phyloP scores from a whole-genome alignment of 495 filamentous ascomycete species.

The Monascus purpureus region DNA sequence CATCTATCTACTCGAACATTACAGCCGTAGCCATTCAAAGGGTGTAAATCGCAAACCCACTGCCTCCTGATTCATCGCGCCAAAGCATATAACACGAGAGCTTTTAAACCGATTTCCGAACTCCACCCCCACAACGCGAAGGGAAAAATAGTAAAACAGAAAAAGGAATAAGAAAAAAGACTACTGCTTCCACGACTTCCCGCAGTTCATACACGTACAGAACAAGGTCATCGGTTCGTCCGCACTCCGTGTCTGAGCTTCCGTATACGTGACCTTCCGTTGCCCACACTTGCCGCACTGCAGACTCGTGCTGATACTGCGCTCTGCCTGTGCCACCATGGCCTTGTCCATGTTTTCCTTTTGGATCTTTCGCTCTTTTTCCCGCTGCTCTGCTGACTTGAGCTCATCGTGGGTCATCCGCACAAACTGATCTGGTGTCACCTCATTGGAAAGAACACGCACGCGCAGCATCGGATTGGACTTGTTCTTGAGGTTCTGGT shows the following conservation, averaged over 20 bases:
- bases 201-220: slow-evolving; percentile 37
- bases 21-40: too few relatives aligned
- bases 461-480: slow-evolving; percentile 62
- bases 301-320: slow-evolving; percentile 67
- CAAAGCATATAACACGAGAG: neutral
- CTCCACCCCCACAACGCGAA: neutral
- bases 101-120: too few relatives aligned
- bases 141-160: neutral
- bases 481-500: slow-evolving; percentile 86
- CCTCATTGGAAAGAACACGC: slow-evolving; percentile 59
- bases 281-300: slow-evolving; percentile 81
- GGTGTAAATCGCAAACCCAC: neutral
- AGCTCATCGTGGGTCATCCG: slow-evolving; percentile 62
- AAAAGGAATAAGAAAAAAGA: slow-evolving; percentile 3
- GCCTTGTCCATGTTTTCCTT: slow-evolving; percentile 93
- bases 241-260: slow-evolving; percentile 88
- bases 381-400: slow-evolving; percentile 55
- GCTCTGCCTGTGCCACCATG: slow-evolving; percentile 70
- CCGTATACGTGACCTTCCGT: slow-evolving; percentile 87
- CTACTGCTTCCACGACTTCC: slow-evolving; percentile 37
- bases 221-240: slow-evolving; percentile 49
- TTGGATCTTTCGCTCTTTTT: slow-evolving; percentile 52
- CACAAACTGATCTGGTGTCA: slow-evolving; percentile 59
- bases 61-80: neutral
- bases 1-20: too few relatives aligned